Percentiles rank a stretch among this genome's conserved stretches.
phyloP scores from a whole-genome alignment of 257 asterid genomes.

The Galeopsis tetrahit region DNA sequence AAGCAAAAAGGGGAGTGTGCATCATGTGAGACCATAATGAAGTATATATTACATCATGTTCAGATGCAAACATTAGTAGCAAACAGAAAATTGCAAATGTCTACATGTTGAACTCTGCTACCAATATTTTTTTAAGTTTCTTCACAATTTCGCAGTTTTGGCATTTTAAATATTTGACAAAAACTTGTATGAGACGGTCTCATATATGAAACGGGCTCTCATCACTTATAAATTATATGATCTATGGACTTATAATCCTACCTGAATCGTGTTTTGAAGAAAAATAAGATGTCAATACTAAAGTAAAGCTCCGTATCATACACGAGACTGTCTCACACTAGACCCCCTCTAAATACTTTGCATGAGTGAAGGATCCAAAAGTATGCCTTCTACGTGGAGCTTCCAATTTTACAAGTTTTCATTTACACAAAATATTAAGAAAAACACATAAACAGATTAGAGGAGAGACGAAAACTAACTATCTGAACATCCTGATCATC shows the following conservation, averaged over 20 bases:
- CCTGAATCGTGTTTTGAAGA: no score
- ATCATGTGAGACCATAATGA: neutral
- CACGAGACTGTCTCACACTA: no score
- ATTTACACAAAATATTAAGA: neutral
- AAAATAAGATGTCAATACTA: no score
- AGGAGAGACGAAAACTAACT: slow-evolving; percentile 51
- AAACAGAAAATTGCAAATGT: slow-evolving; percentile 7
- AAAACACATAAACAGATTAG: slow-evolving; percentile 15
- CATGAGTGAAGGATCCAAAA: slow-evolving; percentile 19
- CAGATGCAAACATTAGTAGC: slow-evolving; percentile 28
- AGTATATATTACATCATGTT: neutral
- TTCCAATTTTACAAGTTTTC: slow-evolving; percentile 3
- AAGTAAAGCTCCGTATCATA: no score
- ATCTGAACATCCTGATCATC: slow-evolving; percentile 92
- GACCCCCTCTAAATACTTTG: neutral
- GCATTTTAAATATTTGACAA: neutral
- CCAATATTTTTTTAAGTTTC: slow-evolving; percentile 16
- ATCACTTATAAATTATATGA: no score
- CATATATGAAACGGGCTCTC: no score
- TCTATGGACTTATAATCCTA: no score
- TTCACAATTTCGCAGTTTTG: neutral
- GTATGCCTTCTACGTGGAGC: slow-evolving; percentile 10
- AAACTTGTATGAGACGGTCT: no score
- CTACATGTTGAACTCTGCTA: neutral
- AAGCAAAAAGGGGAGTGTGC: neutral